phyloP scores from a whole-genome alignment of 140 eudicot genomes.

The Oenanthe javanica region DNA sequence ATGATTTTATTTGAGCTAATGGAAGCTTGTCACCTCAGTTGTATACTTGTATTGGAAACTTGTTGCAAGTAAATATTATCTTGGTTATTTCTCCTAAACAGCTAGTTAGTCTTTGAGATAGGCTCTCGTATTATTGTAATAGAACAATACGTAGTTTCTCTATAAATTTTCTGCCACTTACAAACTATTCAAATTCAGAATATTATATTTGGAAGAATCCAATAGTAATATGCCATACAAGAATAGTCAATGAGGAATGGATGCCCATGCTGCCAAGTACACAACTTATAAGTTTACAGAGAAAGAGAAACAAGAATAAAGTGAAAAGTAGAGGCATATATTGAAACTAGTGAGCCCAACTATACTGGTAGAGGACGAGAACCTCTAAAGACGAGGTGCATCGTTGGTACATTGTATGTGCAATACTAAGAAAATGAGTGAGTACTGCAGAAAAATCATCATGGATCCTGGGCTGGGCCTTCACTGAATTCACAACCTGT shows the following conservation, averaged over 20 bases:
- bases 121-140: background rate
- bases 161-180: no score
- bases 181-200: background rate
- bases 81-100: background rate
- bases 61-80: background rate
- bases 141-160: background rate
- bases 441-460: constrained; percentile 46
- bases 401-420: constrained; percentile 78
- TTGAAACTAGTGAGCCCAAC: background rate
- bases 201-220: no score
- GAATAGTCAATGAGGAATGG: background rate
- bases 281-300: background rate
- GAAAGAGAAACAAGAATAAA: background rate
- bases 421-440: constrained; percentile 69
- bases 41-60: background rate
- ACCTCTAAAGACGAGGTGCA: constrained; percentile 93
- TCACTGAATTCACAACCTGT: constrained; percentile 72
- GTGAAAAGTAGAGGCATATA: background rate
- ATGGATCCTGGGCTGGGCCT: constrained; percentile 68
- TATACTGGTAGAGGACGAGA: background rate
- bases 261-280: background rate
- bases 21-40: background rate
- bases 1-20: background rate
- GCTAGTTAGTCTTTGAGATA: background rate
- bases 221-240: background rate